Evolutionary conservation across 768 basidiomycete genomes (phyloP).

Genomic region (Suillus spraguei): DNA sequence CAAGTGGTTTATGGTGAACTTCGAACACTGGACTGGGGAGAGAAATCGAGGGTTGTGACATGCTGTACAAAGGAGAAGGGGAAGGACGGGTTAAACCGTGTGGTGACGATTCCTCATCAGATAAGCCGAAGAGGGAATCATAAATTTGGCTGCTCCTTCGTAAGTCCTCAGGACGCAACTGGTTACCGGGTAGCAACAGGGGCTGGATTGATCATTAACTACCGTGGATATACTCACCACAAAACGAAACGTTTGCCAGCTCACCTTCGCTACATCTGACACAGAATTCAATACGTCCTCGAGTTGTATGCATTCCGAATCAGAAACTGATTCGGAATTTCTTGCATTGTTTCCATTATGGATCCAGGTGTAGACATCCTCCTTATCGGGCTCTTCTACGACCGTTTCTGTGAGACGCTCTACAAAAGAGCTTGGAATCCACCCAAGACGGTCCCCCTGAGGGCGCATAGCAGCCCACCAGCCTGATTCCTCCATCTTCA

Average conservation of each 20-base stretch:
- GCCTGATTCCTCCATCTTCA: conserved; percentile 70
- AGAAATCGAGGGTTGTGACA: conserved; percentile 36
- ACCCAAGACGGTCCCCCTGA: conserved; percentile 58
- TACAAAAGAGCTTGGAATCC: conserved; percentile 79
- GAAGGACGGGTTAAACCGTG: conserved; percentile 19
- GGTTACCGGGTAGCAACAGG: neutral
- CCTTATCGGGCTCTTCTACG: conserved; percentile 1
- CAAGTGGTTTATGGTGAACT: conserved; percentile 1
- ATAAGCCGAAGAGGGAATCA: conserved; percentile 15
- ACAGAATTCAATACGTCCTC: neutral
- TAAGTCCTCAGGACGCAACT: neutral
- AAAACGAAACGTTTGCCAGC: neutral
- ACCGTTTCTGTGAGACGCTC: conserved; percentile 39
- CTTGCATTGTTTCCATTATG: conserved; percentile 50
- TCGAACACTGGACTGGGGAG: conserved; percentile 33
- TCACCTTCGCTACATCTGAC: neutral
- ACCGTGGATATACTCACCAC: neutral
- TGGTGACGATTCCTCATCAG: conserved; percentile 15
- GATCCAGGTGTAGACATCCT: conserved; percentile 17
- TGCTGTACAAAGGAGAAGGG: conserved; percentile 35
- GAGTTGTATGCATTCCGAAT: neutral
- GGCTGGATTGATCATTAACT: neutral
- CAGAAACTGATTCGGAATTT: conserved; percentile 18
- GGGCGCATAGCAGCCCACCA: conserved; percentile 81
- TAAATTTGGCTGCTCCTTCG: neutral